phyloP scores from a whole-genome alignment of 2,329 filamentous ascomycete species.

The Fusarium fracticaudum region DNA sequence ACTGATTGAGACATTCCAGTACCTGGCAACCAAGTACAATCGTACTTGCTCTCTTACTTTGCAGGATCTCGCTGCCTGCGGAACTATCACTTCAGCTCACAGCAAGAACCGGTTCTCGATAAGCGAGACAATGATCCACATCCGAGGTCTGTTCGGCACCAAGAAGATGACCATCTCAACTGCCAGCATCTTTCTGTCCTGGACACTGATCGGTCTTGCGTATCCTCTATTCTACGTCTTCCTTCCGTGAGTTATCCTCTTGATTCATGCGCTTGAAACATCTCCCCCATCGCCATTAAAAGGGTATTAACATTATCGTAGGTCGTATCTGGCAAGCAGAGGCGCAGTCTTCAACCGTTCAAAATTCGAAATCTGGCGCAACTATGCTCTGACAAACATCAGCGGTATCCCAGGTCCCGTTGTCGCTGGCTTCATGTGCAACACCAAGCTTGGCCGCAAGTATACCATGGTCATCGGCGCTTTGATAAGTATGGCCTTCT shows the following conservation, averaged over 20 bases:
- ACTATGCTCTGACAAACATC: slow-evolving; percentile 67
- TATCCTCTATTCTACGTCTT: slow-evolving; percentile 83
- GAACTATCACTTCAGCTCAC: slow-evolving; percentile 43
- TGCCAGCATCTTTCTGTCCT: slow-evolving; percentile 12
- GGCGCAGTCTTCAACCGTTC: background rate
- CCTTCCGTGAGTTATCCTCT: slow-evolving; percentile 58
- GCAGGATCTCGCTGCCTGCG: slow-evolving; percentile 3
- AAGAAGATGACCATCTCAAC: slow-evolving; percentile 18
- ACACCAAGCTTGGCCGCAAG: slow-evolving; percentile 11
- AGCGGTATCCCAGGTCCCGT: slow-evolving; percentile 75
- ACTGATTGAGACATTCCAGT: background rate
- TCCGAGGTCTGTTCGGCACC: slow-evolving; percentile 3
- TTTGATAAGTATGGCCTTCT: slow-evolving; percentile 6
- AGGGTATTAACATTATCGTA: slow-evolving; percentile 15
- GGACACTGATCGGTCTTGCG: slow-evolving; percentile 71
- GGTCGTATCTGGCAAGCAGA: slow-evolving; percentile 60
- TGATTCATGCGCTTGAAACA: background rate
- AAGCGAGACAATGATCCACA: background rate
- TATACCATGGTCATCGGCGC: slow-evolving; percentile 22
- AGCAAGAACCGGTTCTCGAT: slow-evolving; percentile 49
- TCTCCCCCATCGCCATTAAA: too few species aligned
- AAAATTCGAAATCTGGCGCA: slow-evolving; percentile 14
- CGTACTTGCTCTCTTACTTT: slow-evolving; percentile 4
- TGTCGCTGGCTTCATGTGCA: slow-evolving; percentile 72
- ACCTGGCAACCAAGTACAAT: background rate